Percentiles rank a stretch among this genome's conserved stretches.
phyloP scores from a whole-genome alignment of 768 basidiomycete species.

The Pulveroboletus sp. region DNA sequence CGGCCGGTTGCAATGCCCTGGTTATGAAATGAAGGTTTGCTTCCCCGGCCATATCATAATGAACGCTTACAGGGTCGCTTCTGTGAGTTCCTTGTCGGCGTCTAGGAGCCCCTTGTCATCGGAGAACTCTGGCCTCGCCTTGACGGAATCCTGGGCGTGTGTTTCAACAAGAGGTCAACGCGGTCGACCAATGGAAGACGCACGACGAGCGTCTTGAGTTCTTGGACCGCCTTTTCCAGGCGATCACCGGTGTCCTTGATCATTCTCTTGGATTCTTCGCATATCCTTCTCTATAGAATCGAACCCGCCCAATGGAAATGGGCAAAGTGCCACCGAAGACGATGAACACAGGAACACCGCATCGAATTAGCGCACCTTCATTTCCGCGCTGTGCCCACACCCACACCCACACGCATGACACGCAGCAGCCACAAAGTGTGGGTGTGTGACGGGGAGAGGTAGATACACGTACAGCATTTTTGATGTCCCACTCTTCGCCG shows the following conservation, averaged over 20 bases:
- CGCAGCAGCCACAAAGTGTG: constrained; percentile 12
- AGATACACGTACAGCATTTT: constrained; percentile 58
- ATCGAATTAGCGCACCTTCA: constrained; percentile 24
- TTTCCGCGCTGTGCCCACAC: constrained; percentile 26
- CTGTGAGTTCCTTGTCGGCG: constrained; percentile 58
- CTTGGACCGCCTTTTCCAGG: constrained; percentile 59
- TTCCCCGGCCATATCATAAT: constrained; percentile 3
- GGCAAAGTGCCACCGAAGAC: constrained; percentile 14
- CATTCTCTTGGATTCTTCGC: constrained; percentile 83
- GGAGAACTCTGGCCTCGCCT: constrained; percentile 27
- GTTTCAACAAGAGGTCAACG: constrained; percentile 8
- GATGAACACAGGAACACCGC: constrained; percentile 5
- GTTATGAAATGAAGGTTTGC: constrained; percentile 14
- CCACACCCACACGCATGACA: constrained; percentile 12
- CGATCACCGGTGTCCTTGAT: constrained; percentile 62
- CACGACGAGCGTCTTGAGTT: constrained; percentile 68
- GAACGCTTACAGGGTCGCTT: constrained; percentile 43
- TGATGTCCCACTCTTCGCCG: constrained; percentile 75
- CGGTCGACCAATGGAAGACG: constrained; percentile 33
- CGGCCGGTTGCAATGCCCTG: constrained; percentile 12
- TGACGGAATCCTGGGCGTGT: constrained; percentile 26
- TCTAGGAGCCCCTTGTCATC: constrained; percentile 43
- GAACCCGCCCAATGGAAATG: constrained; percentile 2
- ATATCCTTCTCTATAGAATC: constrained; percentile 51
- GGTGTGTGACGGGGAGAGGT: constrained; percentile 8